Percentiles rank a stretch among this genome's conserved stretches.
phyloP scores from a whole-genome alignment of 441 rosid genomes.

The Jatropha multifida region DNA sequence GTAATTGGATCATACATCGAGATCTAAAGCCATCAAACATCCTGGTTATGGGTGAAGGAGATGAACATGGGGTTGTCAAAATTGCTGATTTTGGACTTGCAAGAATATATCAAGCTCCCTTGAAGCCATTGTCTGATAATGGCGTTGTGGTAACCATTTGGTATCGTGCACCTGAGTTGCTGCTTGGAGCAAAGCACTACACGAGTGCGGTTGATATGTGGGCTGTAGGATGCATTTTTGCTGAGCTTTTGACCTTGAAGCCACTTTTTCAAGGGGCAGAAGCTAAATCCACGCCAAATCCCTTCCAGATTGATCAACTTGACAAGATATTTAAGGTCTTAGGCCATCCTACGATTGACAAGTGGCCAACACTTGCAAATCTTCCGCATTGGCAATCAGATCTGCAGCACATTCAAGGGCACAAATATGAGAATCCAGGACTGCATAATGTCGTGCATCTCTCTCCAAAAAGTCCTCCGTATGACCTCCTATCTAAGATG shows the following conservation, averaged over 20 bases:
- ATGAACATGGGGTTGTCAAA: slow-evolving; percentile 89
- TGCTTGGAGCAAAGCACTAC: slow-evolving; percentile 96
- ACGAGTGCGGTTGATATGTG: slow-evolving; percentile 97
- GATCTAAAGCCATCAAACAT: slow-evolving; percentile 98
- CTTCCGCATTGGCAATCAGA: slow-evolving; percentile 90
- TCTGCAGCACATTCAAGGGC: slow-evolving; percentile 71
- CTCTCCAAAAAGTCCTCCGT: slow-evolving; percentile 53
- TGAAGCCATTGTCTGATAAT: slow-evolving; percentile 74
- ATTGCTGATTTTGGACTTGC: slow-evolving; percentile 98
- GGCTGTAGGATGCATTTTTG: slow-evolving; percentile 99
- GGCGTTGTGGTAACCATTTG: slow-evolving; percentile 99
- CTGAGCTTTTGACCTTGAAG: slow-evolving; percentile 90
- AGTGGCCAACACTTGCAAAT: slow-evolving; percentile 87
- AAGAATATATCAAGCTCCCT: slow-evolving; percentile 89
- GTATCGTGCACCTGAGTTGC: slow-evolving; percentile 99
- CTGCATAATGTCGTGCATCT: slow-evolving; percentile 75
- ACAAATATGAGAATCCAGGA: slow-evolving; percentile 63
- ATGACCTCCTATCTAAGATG: slow-evolving; percentile 92
- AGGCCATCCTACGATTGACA: slow-evolving; percentile 94
- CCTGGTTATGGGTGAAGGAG: slow-evolving; percentile 98
- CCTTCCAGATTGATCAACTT: slow-evolving; percentile 96
- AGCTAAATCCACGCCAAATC: slow-evolving; percentile 77
- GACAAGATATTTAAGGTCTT: slow-evolving; percentile 96
- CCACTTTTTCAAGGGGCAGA: slow-evolving; percentile 96
- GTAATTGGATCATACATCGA: slow-evolving; percentile 98